Evolutionary conservation across 768 basidiomycete genomes (phyloP).

Genomic region (Cyclocybe aegerita): DNA sequence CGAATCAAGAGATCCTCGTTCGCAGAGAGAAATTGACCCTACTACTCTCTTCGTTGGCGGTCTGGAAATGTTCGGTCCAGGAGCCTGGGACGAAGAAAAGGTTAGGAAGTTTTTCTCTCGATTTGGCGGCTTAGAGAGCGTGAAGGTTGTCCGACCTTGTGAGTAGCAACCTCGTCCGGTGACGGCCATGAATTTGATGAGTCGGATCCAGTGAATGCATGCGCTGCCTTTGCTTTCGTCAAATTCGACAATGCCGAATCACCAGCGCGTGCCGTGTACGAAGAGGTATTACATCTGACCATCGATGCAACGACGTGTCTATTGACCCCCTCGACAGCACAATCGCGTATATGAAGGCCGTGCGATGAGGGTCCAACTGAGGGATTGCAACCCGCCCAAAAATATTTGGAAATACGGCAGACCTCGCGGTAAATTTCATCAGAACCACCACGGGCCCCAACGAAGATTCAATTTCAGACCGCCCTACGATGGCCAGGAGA

Average conservation of each 20-base stretch:
- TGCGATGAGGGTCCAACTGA: conserved; percentile 71
- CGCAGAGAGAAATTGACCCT: conserved; percentile 55
- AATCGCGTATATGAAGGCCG: conserved; percentile 69
- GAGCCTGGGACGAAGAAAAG: conserved; percentile 69
- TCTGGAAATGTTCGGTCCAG: conserved; percentile 60
- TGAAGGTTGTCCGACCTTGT: conserved; percentile 71
- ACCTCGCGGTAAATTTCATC: conserved; percentile 40
- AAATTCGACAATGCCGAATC: conserved; percentile 64
- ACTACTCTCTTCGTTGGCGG: conserved; percentile 78
- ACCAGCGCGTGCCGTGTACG: conserved; percentile 63
- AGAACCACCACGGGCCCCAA: conserved; percentile 23
- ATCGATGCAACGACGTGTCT: background rate
- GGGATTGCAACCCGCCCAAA: conserved; percentile 64
- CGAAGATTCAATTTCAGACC: conserved; percentile 22
- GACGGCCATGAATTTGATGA: background rate
- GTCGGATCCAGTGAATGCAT: conserved; percentile 49
- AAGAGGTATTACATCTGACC: conserved; percentile 48
- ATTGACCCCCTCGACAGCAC: conserved; percentile 46
- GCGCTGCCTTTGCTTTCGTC: conserved; percentile 78
- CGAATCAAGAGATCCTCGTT: conserved; percentile 17
- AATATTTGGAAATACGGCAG: conserved; percentile 46
- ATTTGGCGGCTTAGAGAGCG: conserved; percentile 63
- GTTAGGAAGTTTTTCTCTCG: conserved; percentile 57
- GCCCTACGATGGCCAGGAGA: conserved; percentile 9
- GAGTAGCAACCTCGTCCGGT: conserved; percentile 18